Evolutionary conservation across 768 basidiomycete species (phyloP).

Genomic region (Hericium rajendrae): DNA sequence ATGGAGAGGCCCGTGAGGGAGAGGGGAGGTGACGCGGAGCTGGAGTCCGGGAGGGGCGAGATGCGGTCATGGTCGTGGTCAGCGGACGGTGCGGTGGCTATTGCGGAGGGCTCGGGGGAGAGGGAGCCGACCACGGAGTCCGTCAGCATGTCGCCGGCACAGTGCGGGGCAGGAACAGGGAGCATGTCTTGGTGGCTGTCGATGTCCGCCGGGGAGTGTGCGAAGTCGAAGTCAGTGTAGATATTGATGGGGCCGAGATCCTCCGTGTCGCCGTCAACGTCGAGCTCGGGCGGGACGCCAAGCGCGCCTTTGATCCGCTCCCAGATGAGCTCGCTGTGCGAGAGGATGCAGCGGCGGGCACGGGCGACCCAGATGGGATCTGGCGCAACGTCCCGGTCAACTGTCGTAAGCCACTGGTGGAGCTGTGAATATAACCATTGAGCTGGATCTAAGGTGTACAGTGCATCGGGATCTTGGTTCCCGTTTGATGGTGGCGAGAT

Average conservation of each 20-base stretch:
- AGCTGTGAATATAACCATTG: constrained; percentile 70
- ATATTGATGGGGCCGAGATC: constrained; percentile 6
- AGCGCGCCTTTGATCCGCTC: constrained; percentile 82
- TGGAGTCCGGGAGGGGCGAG: neutral
- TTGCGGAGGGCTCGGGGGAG: neutral
- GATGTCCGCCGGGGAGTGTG: neutral
- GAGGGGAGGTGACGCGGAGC: neutral
- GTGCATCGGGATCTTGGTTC: constrained; percentile 19
- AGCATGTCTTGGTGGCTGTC: neutral
- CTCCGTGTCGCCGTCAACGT: constrained; percentile 39
- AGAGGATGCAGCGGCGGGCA: constrained; percentile 65
- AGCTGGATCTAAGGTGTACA: constrained; percentile 41
- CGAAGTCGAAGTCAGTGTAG: constrained; percentile 2
- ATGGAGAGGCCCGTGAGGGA: constrained; percentile 26
- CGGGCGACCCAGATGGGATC: constrained; percentile 69
- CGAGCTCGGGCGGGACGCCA: constrained; percentile 79
- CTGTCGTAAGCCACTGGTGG: constrained; percentile 52
- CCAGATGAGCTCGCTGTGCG: constrained; percentile 82
- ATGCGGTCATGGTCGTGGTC: neutral
- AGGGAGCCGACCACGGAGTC: neutral
- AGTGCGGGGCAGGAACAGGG: neutral
- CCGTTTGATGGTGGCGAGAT: constrained; percentile 7
- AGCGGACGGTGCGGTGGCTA: neutral
- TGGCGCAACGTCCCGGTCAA: constrained; percentile 50
- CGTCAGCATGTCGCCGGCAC: neutral